Conservation (phyloP, 2,329 filamentous ascomycete species). For the Zymoseptoria crescenta region DNA sequence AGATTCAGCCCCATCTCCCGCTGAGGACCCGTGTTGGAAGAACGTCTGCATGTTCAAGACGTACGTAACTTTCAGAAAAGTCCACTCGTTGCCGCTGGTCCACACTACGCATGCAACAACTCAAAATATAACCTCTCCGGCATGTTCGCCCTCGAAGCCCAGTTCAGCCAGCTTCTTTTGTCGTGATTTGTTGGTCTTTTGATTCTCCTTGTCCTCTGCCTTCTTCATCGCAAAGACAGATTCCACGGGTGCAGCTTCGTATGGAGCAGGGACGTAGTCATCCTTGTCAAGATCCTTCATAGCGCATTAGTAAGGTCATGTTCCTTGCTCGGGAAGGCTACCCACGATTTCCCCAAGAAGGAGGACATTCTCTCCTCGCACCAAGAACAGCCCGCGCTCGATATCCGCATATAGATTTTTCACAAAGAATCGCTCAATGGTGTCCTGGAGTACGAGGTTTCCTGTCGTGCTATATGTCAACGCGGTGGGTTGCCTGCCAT, state of each 20-base stretch:
- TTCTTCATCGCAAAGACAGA: conserved; percentile 67
- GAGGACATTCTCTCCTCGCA: conserved; percentile 94
- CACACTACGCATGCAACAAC: not conserved
- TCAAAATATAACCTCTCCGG: conserved; percentile 66
- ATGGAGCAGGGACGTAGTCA: conserved; percentile 70
- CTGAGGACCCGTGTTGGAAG: not conserved
- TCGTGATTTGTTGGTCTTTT: conserved; percentile 63
- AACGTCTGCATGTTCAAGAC: conserved; percentile 32
- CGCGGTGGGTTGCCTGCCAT: not conserved
- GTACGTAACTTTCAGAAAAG: conserved; percentile 22
- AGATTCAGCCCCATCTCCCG: not conserved
- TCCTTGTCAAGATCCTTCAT: conserved; percentile 79
- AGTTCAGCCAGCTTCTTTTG: conserved; percentile 64
- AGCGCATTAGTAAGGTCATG: conserved; percentile 3
- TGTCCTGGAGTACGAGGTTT: conserved; percentile 90
- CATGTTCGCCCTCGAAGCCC: conserved; percentile 82
- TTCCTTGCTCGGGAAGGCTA: not conserved
- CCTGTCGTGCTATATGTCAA: conserved; percentile 44
- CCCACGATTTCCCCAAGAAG: conserved; percentile 79
- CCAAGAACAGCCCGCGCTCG: conserved; percentile 76
- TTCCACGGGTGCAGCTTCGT: conserved; percentile 57
- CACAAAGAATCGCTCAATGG: conserved; percentile 78
- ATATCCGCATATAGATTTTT: conserved; percentile 73
- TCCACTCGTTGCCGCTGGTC: conserved; percentile 2
- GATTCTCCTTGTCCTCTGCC: conserved; percentile 60